Conservation (phyloP, 2,329 filamentous ascomycete genomes). For the Leptographium galeiforme region DNA sequence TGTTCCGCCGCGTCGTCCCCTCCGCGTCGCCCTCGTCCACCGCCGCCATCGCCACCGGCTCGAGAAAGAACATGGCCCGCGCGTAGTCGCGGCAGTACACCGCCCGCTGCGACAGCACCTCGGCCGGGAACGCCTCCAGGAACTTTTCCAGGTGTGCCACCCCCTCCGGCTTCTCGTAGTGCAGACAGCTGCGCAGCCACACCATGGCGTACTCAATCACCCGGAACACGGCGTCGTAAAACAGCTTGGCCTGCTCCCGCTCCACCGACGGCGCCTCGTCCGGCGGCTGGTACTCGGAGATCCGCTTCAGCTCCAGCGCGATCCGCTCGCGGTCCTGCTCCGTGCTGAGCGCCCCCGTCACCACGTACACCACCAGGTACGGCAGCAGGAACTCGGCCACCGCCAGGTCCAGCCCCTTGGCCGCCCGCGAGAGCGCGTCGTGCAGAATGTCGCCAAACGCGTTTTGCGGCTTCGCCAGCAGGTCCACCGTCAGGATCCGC, state of each 20-base stretch:
- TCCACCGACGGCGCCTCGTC: slow-evolving; percentile 42
- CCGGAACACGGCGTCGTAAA: slow-evolving; percentile 81
- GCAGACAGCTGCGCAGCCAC: slow-evolving; percentile 66
- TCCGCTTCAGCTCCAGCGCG: slow-evolving; percentile 56
- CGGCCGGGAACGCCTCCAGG: slow-evolving; percentile 52
- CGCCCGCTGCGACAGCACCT: slow-evolving; percentile 66
- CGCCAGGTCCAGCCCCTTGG: slow-evolving; percentile 72
- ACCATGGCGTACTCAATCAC: slow-evolving; percentile 82
- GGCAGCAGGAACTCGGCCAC: slow-evolving; percentile 83
- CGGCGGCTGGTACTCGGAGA: slow-evolving; percentile 50
- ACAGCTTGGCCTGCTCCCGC: slow-evolving; percentile 66
- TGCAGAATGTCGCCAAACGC: slow-evolving; percentile 66
- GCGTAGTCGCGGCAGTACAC: slow-evolving; percentile 92
- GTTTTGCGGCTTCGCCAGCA: slow-evolving; percentile 66
- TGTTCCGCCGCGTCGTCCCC: slow-evolving; percentile 30
- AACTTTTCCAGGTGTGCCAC: slow-evolving; percentile 35
- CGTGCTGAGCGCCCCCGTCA: slow-evolving; percentile 44
- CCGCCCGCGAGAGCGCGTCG: slow-evolving; percentile 65
- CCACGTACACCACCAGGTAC: slow-evolving; percentile 70
- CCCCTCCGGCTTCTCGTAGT: slow-evolving; percentile 50
- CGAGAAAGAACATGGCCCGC: slow-evolving; percentile 84
- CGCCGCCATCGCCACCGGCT: slow-evolving; percentile 53
- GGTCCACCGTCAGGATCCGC: slow-evolving; percentile 63
- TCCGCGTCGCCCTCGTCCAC: slow-evolving; percentile 29
- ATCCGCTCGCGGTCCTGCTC: slow-evolving; percentile 50